A percentile compares a stretch with the other conserved stretches of the same genome.
These are phyloP conservation scores for Macrocybe sp. DNA, from an alignment of 1,284 basidiomycete genomes.

Conservation along the genomic window DNA sequence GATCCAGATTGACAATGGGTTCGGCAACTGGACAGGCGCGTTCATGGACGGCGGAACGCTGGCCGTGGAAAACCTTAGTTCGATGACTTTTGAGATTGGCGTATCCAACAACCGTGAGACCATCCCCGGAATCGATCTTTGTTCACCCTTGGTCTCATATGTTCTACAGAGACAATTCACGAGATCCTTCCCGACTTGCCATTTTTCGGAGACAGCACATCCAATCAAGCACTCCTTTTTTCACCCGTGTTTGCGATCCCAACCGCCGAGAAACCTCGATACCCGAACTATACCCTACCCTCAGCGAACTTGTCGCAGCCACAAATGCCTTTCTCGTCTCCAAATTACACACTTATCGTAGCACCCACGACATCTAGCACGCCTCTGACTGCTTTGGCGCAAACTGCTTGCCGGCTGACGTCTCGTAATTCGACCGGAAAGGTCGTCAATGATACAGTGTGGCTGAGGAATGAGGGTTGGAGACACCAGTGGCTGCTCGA, in stretches of 20 bases:
- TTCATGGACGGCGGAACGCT: slow-evolving; percentile 44
- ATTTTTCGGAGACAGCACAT: slow-evolving; percentile 72
- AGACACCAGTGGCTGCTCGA: slow-evolving; percentile 61
- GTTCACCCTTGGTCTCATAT: slow-evolving; percentile 5
- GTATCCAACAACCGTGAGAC: slow-evolving; percentile 46
- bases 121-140: background rate
- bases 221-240: slow-evolving; percentile 72
- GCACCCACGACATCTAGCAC: slow-evolving; percentile 36
- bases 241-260: slow-evolving; percentile 45
- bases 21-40: slow-evolving; percentile 50
- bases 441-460: slow-evolving; percentile 38
- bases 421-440: slow-evolving; percentile 28
- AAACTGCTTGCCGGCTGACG: slow-evolving; percentile 56
- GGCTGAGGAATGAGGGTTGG: slow-evolving; percentile 60
- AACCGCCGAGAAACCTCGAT: slow-evolving; percentile 41
- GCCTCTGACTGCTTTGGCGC: slow-evolving; percentile 38
- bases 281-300: slow-evolving; percentile 80
- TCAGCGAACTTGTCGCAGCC: slow-evolving; percentile 49
- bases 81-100: slow-evolving; percentile 50
- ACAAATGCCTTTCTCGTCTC: slow-evolving; percentile 30
- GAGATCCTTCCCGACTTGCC: slow-evolving; percentile 40
- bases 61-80: slow-evolving; percentile 37
- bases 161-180: slow-evolving; percentile 37
- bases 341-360: slow-evolving; percentile 53
- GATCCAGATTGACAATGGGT: slow-evolving; percentile 44